Evolutionary conservation across 2,329 filamentous ascomycete species (phyloP).

Genomic region (Neonectria sp.): DNA sequence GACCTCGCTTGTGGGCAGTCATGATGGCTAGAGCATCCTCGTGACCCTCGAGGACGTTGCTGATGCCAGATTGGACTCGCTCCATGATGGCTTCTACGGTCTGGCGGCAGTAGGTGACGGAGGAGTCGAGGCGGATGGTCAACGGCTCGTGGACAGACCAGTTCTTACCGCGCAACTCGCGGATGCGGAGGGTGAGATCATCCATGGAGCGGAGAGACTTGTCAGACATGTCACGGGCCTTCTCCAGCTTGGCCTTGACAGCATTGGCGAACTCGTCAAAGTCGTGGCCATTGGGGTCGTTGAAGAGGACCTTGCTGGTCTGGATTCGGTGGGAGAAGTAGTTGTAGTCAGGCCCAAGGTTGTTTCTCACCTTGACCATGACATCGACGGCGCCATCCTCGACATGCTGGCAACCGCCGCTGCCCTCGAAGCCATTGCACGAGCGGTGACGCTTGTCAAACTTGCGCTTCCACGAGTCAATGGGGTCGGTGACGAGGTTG

Average conservation of each 20-base stretch:
- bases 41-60: conserved; percentile 63
- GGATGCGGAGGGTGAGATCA: conserved; percentile 65
- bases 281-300: conserved; percentile 57
- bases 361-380: conserved; percentile 63
- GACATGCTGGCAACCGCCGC: conserved; percentile 56
- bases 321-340: conserved; percentile 61
- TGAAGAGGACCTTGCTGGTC: conserved; percentile 63
- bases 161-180: conserved; percentile 61
- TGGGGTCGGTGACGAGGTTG: conserved; percentile 57
- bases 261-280: conserved; percentile 61
- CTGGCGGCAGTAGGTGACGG: conserved; percentile 59
- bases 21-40: conserved; percentile 62
- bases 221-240: conserved; percentile 60
- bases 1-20: conserved; percentile 66
- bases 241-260: conserved; percentile 55
- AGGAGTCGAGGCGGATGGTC: conserved; percentile 59
- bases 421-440: conserved; percentile 55
- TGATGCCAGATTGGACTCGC: conserved; percentile 65
- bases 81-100: conserved; percentile 66
- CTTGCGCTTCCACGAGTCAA: conserved; percentile 58
- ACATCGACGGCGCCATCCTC: conserved; percentile 63
- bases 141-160: conserved; percentile 65
- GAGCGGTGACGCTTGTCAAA: conserved; percentile 58
- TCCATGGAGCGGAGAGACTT: conserved; percentile 57
- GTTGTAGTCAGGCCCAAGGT: conserved; percentile 63